phyloP scores from a whole-genome alignment of 106 monocot species.

The Acorus gramineus region DNA sequence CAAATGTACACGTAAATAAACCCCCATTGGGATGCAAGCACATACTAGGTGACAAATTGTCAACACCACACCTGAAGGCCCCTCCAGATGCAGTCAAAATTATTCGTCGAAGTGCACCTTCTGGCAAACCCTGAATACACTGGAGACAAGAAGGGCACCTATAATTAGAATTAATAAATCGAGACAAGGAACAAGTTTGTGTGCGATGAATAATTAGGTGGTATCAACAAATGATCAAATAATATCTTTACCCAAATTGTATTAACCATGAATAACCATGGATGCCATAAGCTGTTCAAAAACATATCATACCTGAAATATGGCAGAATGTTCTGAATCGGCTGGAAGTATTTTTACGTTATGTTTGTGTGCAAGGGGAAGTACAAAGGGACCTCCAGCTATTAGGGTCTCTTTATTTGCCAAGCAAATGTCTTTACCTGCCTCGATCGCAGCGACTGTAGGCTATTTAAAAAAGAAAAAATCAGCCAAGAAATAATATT shows the following conservation, averaged over 20 bases:
- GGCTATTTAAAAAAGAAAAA: constrained; percentile 32
- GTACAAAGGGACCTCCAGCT: constrained; percentile 93
- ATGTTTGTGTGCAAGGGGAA: constrained; percentile 96
- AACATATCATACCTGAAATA: constrained; percentile 70
- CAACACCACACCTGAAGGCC: constrained; percentile 57
- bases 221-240: no score
- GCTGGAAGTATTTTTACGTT: constrained; percentile 96
- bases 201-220: no score
- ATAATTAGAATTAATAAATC: background rate
- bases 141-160: constrained; percentile 12
- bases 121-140: constrained; percentile 97
- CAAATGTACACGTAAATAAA: no score
- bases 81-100: constrained; percentile 98
- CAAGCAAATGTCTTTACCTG: constrained; percentile 86
- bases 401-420: constrained; percentile 97
- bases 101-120: constrained; percentile 81
- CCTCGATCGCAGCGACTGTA: constrained; percentile 93
- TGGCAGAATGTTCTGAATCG: constrained; percentile 96
- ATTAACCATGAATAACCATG: no score
- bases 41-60: background rate
- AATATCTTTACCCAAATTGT: no score
- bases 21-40: no score
- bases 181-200: background rate
- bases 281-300: background rate
- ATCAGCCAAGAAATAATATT: background rate